A percentile compares a stretch with the other conserved stretches of the same genome.
Evolutionary conservation across 495 filamentous ascomycete genomes (phyloP).

Genomic region (Trichoderma orchidacearum): DNA sequence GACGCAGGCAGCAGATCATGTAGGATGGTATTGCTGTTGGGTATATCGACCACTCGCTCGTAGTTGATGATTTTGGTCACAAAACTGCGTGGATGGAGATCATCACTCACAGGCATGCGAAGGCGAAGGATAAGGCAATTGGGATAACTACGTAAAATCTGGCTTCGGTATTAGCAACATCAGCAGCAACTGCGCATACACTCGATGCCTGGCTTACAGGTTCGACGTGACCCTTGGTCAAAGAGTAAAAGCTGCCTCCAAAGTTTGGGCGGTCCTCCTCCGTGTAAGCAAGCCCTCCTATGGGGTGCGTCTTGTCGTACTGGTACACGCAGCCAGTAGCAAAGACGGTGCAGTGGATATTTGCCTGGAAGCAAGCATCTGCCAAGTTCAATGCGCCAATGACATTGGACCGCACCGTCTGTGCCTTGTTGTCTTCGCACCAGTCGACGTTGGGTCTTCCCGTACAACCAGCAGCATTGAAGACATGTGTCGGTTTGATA

Average conservation of each 20-base stretch:
- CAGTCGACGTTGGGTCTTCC: constrained; percentile 57
- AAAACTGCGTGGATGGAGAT: constrained; percentile 51
- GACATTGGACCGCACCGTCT: constrained; percentile 50
- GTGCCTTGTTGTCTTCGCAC: constrained; percentile 54
- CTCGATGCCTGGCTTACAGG: constrained; percentile 29
- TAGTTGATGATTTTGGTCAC: constrained; percentile 56
- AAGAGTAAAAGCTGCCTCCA: constrained; percentile 50
- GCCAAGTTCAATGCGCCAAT: constrained; percentile 49
- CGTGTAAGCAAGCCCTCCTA: constrained; percentile 42
- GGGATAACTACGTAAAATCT: constrained; percentile 47
- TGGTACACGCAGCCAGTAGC: constrained; percentile 53
- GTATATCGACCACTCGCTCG: constrained; percentile 48
- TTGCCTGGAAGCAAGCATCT: constrained; percentile 40
- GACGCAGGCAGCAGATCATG: constrained; percentile 48
- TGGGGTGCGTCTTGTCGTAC: constrained; percentile 43
- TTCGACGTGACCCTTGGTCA: constrained; percentile 50
- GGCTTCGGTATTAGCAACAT: not conserved
- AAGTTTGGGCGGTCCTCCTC: constrained; percentile 55
- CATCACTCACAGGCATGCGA: constrained; percentile 56
- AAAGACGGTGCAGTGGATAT: constrained; percentile 49
- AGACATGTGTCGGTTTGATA: constrained; percentile 46
- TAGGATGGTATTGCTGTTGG: constrained; percentile 54
- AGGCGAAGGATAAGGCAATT: constrained; percentile 48
- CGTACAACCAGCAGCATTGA: constrained; percentile 53
- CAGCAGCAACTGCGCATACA: too few relatives aligned